Evolutionary conservation across 306 rosid genomes (phyloP).

Genomic region (Arachis stenosperma): DNA sequence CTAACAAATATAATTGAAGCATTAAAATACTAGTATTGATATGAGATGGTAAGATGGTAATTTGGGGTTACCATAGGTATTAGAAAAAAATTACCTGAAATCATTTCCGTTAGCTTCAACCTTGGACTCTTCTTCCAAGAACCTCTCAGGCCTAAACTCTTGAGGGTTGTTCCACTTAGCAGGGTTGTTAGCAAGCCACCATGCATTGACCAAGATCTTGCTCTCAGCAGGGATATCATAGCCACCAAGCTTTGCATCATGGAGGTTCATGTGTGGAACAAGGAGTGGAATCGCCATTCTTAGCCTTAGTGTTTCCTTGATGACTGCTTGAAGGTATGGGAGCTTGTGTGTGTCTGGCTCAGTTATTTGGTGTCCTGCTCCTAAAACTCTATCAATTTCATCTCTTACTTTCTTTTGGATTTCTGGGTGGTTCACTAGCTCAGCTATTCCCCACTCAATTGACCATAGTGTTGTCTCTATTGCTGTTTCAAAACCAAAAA

Average conservation of each 20-base stretch:
- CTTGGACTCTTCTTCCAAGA: constrained; percentile 75
- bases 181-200: constrained; percentile 90
- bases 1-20: too few relatives aligned
- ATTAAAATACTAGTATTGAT: too few relatives aligned
- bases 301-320: constrained; percentile 75
- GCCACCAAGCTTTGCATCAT: constrained; percentile 67
- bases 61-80: too few relatives aligned
- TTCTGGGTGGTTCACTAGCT: constrained; percentile 80
- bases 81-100: constrained; percentile 38
- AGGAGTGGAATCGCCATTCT: constrained; percentile 89
- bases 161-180: constrained; percentile 72
- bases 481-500: constrained; percentile 46
- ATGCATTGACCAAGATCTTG: constrained; percentile 74
- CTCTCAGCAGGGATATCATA: constrained; percentile 81
- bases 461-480: constrained; percentile 87
- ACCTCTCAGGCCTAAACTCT: constrained; percentile 79
- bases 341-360: constrained; percentile 68
- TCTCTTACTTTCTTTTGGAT: constrained; percentile 57
- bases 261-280: constrained; percentile 89
- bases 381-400: constrained; percentile 62
- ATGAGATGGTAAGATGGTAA: too few relatives aligned
- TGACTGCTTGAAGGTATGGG: constrained; percentile 79
- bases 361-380: constrained; percentile 57
- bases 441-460: constrained; percentile 84
- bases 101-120: constrained; percentile 89